Conservation (phyloP, 768 basidiomycete species). For the Phylloporus sp. region DNA sequence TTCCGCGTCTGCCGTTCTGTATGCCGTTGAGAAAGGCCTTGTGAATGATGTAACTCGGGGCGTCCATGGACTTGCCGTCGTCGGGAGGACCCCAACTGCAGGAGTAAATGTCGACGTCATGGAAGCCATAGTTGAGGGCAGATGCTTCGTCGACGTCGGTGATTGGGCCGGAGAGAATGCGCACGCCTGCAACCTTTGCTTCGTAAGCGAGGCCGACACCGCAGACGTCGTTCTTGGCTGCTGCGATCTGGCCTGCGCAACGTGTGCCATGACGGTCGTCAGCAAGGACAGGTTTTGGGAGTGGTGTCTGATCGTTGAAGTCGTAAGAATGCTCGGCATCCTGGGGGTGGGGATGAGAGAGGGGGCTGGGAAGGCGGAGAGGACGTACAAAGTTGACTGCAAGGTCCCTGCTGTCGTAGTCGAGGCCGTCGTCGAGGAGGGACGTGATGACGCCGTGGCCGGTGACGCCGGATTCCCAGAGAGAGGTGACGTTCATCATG, state of each 20-base stretch:
- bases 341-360: conserved; percentile 37
- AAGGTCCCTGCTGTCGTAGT: conserved; percentile 83
- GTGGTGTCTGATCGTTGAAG: conserved; percentile 87
- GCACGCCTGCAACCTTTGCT: conserved; percentile 87
- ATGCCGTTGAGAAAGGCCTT: conserved; percentile 94
- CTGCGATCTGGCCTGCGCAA: conserved; percentile 95
- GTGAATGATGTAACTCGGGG: conserved; percentile 82
- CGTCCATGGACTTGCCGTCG: conserved; percentile 92
- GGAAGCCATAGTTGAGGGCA: conserved; percentile 89
- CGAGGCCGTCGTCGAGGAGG: conserved; percentile 92
- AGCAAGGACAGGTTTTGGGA: conserved; percentile 80
- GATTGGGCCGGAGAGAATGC: conserved; percentile 93
- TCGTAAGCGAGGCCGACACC: conserved; percentile 92
- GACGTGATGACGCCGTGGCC: conserved; percentile 84
- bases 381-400: conserved; percentile 84
- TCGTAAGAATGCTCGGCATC: conserved; percentile 87
- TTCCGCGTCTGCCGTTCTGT: conserved; percentile 81
- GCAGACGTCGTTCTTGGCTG: conserved; percentile 87
- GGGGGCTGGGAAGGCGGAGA: neutral
- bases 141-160: conserved; percentile 95
- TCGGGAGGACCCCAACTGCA: conserved; percentile 99
- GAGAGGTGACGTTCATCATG: conserved; percentile 86
- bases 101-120: conserved; percentile 84
- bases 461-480: conserved; percentile 90
- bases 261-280: conserved; percentile 98